These are phyloP conservation scores for Thraustotheca clavata DNA, from an alignment of 352 stramenopile genomes.

Conservation along the genomic window DNA sequence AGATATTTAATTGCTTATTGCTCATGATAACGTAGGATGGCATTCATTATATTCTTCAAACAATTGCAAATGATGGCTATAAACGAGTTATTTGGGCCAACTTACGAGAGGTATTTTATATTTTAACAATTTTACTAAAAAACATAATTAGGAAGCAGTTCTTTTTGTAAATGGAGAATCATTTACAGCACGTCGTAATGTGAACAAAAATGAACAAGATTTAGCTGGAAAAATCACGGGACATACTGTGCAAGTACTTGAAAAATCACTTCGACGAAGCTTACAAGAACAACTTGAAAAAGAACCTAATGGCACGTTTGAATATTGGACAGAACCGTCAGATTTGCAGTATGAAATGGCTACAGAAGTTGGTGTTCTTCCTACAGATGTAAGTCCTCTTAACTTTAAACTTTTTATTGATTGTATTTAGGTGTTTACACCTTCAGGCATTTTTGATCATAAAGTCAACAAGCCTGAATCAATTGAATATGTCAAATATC, in stretches of 20 bases:
- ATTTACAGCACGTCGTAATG: conserved; percentile 60
- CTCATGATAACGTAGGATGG: neutral
- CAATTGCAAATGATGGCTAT: conserved; percentile 2
- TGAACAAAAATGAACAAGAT: conserved; percentile 74
- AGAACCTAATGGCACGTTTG: conserved; percentile 35
- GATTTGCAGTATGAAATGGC: conserved; percentile 31
- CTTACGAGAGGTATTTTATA: neutral
- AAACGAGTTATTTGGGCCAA: conserved; percentile 10
- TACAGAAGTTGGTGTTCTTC: neutral
- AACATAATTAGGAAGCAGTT: conserved; percentile 42
- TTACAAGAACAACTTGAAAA: conserved; percentile 53
- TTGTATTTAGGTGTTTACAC: neutral
- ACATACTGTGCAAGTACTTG: conserved; percentile 70
- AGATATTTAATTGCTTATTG: neutral
- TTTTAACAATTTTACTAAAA: neutral
- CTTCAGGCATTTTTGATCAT: neutral
- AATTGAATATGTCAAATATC: neutral
- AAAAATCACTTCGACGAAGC: conserved; percentile 66
- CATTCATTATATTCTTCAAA: neutral
- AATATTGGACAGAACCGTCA: conserved; percentile 67
- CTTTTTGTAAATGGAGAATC: conserved; percentile 67
- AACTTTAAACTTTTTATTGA: neutral
- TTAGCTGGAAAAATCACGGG: conserved; percentile 68
- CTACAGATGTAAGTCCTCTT: neutral
- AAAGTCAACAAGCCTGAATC: neutral